Evolutionary conservation across 345 rosid genomes (phyloP).

Genomic region (Toxicodendron radicans): DNA sequence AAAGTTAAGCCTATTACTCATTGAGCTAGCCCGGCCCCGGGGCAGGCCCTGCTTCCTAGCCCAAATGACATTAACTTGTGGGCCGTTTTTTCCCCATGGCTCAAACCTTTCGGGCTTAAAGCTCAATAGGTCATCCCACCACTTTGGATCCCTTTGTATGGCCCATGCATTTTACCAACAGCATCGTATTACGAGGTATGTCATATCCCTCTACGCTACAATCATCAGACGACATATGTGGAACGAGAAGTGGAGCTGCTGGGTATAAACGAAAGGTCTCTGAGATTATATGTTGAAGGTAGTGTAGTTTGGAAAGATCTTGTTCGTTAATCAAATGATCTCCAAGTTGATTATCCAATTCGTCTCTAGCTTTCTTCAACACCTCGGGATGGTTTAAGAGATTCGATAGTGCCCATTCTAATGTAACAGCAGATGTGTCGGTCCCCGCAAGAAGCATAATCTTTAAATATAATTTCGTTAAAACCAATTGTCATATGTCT

Average conservation of each 20-base stretch:
- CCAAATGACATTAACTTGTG: slow-evolving; percentile 45
- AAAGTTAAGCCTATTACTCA: slow-evolving; percentile 36
- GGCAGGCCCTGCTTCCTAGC: slow-evolving; percentile 54
- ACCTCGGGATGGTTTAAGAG: slow-evolving; percentile 40
- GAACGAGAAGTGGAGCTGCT: slow-evolving; percentile 36
- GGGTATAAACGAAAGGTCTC: slow-evolving; percentile 50
- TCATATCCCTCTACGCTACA: slow-evolving; percentile 43
- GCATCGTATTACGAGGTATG: slow-evolving; percentile 41
- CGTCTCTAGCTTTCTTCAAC: slow-evolving; percentile 38
- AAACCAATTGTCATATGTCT: too few species aligned
- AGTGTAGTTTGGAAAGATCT: slow-evolving; percentile 34
- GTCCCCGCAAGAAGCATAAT: slow-evolving; percentile 45
- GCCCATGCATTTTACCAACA: slow-evolving; percentile 56
- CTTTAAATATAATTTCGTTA: slow-evolving; percentile 15
- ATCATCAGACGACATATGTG: slow-evolving; percentile 39
- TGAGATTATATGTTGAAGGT: slow-evolving; percentile 38
- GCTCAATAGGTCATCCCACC: slow-evolving; percentile 43
- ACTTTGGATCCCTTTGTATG: slow-evolving; percentile 43
- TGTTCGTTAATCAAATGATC: slow-evolving; percentile 35
- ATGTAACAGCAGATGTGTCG: slow-evolving; percentile 36
- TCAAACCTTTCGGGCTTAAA: slow-evolving; percentile 58
- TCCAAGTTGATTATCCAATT: slow-evolving; percentile 31
- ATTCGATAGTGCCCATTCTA: slow-evolving; percentile 55
- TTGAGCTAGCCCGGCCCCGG: slow-evolving; percentile 43
- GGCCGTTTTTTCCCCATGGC: slow-evolving; percentile 13